Evolutionary conservation across 2,329 filamentous ascomycete genomes (phyloP).

Genomic region (Dryadomyces quercus-mongolicae): DNA sequence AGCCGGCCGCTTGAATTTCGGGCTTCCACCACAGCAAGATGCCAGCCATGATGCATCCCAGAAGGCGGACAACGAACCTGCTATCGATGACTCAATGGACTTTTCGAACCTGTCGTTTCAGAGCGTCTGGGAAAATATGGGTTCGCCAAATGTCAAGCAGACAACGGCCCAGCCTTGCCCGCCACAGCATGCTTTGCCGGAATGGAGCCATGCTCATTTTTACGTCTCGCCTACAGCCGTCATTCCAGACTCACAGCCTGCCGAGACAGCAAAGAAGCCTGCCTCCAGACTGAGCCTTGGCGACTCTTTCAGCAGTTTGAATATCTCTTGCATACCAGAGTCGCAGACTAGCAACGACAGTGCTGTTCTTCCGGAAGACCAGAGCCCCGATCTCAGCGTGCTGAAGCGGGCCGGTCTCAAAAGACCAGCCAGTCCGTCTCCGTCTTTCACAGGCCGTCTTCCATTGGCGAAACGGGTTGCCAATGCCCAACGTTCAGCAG

Average conservation of each 20-base stretch:
- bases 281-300: conserved; percentile 11
- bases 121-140: conserved; percentile 18
- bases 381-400: conserved; percentile 5
- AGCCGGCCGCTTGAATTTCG: background rate
- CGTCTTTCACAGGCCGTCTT: background rate
- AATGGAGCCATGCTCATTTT: background rate
- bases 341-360: background rate
- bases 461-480: conserved; percentile 1
- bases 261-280: conserved; percentile 13
- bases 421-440: background rate
- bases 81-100: conserved; percentile 10
- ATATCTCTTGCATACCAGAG: background rate
- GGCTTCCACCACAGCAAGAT: background rate
- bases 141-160: conserved; percentile 11
- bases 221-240: conserved; percentile 15
- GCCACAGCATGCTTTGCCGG: background rate
- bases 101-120: conserved; percentile 18
- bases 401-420: background rate
- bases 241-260: conserved; percentile 42
- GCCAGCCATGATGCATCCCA: background rate
- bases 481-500: conserved; percentile 3
- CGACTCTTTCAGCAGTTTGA: background rate
- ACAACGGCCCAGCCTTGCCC: background rate
- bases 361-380: background rate
- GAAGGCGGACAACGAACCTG: background rate